Evolutionary conservation across 1,139 yeast species (phyloP).

Genomic region (Geotrichum phurueaensis): DNA sequence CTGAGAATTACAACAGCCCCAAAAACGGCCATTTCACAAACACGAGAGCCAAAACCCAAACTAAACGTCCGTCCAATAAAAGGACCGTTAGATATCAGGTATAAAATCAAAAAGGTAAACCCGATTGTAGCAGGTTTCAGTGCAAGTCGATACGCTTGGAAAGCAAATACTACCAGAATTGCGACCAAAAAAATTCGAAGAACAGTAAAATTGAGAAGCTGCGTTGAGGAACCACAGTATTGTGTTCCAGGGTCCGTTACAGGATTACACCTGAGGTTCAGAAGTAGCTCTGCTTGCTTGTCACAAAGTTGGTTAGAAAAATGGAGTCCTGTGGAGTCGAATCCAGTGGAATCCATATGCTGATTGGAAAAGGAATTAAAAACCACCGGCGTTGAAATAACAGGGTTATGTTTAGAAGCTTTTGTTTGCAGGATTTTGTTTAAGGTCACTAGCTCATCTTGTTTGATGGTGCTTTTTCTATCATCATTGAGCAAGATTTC

Average conservation of each 20-base stretch:
- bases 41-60: not conserved
- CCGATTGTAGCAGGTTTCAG: not conserved
- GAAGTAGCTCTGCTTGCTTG: conserved; percentile 6
- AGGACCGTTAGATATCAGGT: not conserved
- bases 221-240: not conserved
- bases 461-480: conserved; percentile 1
- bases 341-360: not conserved
- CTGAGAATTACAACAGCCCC: not conserved
- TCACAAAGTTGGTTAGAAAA: conserved; percentile 7
- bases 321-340: conserved; percentile 15
- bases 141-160: not conserved
- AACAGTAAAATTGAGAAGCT: not conserved
- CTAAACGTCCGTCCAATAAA: not conserved
- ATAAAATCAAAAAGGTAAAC: not conserved
- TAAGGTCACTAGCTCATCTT: not conserved
- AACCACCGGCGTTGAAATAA: not conserved
- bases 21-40: not conserved
- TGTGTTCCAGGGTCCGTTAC: not conserved
- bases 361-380: conserved; percentile 4
- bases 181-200: not conserved
- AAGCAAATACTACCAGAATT: not conserved
- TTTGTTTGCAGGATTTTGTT: not conserved
- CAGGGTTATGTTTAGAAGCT: not conserved
- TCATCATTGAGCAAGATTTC: conserved; percentile 2
- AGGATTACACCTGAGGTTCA: not conserved